Base-by-base conservation (phyloP, 495 filamentous ascomycete genomes). In the Penicillium atrosanguineum region DNA sequence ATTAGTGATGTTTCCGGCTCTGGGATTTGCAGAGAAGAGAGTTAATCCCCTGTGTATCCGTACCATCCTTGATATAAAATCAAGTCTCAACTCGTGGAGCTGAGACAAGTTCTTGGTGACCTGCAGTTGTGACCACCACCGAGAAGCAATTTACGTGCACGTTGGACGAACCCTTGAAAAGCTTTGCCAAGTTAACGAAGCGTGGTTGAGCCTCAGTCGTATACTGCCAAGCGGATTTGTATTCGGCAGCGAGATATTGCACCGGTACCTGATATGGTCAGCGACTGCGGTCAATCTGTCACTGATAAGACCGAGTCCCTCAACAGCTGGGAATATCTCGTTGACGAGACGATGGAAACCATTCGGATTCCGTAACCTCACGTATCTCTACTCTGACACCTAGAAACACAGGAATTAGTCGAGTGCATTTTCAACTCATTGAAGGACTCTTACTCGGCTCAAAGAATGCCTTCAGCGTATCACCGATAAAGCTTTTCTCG, bases 21-120 rank as follows among this genome's bases (percentile, higher is more conserved):
- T 2, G 16, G n/a, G 6, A 19, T 9, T 19, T 7, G 14, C 12
- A 1, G 1, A 6, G 16, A 20, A 0, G 15, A 4, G 2, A 44
- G 16, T 25, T 50, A 9, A 18, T 12, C 3, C 37, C 1, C 48
- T 37, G 23, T 23, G 23, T 2, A 2, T 23, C 2, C 2, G 23
- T 48, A 49, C 62, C 61, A 60, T 61, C 52, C 26, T 55, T 11
- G 31, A 12, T 34, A 15, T 34, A 14, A 14, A 34, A 34, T 34
- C 31, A 8, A 34, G 12, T 34, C 31, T 15, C 31, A 34, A 34
- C 31, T 15, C 9, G 31, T 34, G 31, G 28, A 31, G 31, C 31
- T 34, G 31, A 34, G 9, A 11, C 11, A 12, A 34, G 31, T 34
- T 34, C 31, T 14, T 14, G 9, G 31, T 34, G 14, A 34, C 11